A percentile compares a stretch with the other conserved stretches of the same genome.
phyloP scores from a whole-genome alignment of 1,284 basidiomycete species.

The Malassezia equina region DNA sequence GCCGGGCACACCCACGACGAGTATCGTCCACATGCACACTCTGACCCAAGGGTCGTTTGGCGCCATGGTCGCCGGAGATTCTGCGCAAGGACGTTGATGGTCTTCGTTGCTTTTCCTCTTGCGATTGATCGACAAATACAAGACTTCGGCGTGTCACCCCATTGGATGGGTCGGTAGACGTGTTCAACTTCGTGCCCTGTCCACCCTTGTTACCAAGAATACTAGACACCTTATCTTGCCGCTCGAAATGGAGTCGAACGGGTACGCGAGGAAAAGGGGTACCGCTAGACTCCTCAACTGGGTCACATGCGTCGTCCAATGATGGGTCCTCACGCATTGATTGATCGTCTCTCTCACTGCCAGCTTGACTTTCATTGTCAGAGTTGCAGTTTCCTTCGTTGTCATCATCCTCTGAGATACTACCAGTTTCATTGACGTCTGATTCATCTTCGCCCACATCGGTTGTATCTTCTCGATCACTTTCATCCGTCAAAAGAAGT shows the following conservation, averaged over 20 bases:
- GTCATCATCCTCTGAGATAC: background rate
- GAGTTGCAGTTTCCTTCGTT: background rate
- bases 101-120: background rate
- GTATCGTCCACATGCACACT: background rate
- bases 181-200: background rate
- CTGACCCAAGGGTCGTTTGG: background rate
- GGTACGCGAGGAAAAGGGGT: background rate
- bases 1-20: background rate
- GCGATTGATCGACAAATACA: background rate
- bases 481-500: background rate
- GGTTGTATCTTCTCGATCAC: background rate
- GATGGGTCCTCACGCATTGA: background rate
- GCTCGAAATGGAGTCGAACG: background rate
- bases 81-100: background rate
- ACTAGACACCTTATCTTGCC: background rate
- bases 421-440: background rate
- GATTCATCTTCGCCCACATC: background rate
- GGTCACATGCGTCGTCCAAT: no score
- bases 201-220: background rate
- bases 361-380: background rate
- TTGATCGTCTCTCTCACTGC: background rate
- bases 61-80: background rate
- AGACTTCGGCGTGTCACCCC: background rate
- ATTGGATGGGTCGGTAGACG: background rate
- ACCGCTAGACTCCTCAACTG: no score